Conservation (phyloP, 805 yeast genomes). For the Saturnispora dispora region DNA sequence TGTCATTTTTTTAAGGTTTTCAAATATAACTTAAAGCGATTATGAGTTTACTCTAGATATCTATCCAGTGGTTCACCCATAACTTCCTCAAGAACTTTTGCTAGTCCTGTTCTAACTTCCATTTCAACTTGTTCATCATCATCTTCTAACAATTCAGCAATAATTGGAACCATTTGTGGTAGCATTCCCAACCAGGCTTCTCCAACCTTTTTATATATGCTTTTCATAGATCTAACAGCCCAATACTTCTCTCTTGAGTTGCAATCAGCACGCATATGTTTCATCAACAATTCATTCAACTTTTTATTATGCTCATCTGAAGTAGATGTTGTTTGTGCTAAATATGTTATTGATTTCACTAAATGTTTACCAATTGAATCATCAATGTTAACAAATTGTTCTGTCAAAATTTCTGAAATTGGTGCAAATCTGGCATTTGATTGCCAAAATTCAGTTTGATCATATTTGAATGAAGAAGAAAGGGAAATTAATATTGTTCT, state of each 20-base stretch:
- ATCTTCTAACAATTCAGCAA: constrained; percentile 92
- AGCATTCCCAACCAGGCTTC: constrained; percentile 87
- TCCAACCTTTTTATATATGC: constrained; percentile 82
- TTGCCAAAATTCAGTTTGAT: constrained; percentile 93
- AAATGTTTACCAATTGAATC: constrained; percentile 69
- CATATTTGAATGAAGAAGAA: constrained; percentile 75
- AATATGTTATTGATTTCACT: constrained; percentile 68
- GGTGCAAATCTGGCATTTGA: constrained; percentile 75
- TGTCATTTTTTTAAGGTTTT: too few species aligned
- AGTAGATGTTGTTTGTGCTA: constrained; percentile 57
- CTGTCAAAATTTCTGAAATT: constrained; percentile 51
- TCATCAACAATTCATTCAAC: constrained; percentile 53
- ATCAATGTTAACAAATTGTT: constrained; percentile 61
- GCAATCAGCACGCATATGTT: constrained; percentile 59
- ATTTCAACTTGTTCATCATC: constrained; percentile 89
- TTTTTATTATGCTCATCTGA: constrained; percentile 64
- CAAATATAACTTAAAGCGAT: background rate
- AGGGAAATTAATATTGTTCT: constrained; percentile 67
- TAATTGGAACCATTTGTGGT: constrained; percentile 91
- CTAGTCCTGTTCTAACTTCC: constrained; percentile 85
- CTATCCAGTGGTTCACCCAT: constrained; percentile 92
- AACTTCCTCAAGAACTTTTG: constrained; percentile 83
- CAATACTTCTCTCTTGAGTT: constrained; percentile 56
- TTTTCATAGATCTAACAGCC: constrained; percentile 72
- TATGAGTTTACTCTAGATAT: constrained; percentile 37